Percentiles rank a stretch among this genome's conserved stretches.
Evolutionary conservation across 2,329 filamentous ascomycete genomes (phyloP).

Genomic region (Aaosphaeria arxii): DNA sequence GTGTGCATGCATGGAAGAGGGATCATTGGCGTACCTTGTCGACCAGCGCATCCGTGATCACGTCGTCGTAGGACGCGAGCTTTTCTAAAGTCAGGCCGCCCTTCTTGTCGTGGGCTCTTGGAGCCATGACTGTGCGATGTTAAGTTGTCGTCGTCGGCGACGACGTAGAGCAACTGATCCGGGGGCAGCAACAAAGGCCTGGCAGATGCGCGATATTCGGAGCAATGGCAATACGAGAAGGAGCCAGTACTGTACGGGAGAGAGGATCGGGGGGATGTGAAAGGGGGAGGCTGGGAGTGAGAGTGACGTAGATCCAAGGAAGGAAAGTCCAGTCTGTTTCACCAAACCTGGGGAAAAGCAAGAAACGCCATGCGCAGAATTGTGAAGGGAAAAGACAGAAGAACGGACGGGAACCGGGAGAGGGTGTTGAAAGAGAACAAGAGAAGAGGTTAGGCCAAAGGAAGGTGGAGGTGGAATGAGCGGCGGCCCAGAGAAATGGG

Average conservation of each 20-base stretch:
- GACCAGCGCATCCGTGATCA: slow-evolving; percentile 89
- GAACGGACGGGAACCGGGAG: neutral
- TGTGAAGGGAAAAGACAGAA: neutral
- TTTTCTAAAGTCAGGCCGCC: slow-evolving; percentile 80
- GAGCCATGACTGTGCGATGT: slow-evolving; percentile 36
- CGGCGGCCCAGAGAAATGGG: neutral
- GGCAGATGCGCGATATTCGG: neutral
- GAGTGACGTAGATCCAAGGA: neutral
- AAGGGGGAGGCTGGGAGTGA: slow-evolving; percentile 24
- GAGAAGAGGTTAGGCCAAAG: neutral
- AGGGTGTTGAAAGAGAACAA: neutral
- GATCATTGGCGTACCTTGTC: slow-evolving; percentile 69
- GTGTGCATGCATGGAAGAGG: too few species aligned
- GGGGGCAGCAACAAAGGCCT: neutral
- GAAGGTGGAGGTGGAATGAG: neutral
- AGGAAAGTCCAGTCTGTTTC: neutral
- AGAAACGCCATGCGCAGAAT: neutral
- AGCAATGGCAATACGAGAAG: neutral
- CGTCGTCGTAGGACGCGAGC: slow-evolving; percentile 90
- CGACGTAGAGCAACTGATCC: too few species aligned
- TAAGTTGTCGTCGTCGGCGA: neutral
- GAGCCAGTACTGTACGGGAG: neutral
- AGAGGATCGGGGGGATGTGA: neutral
- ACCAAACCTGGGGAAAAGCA: neutral
- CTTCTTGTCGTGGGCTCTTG: slow-evolving; percentile 55